These are phyloP conservation scores for Millerozyma acaciae DNA, from an alignment of 805 yeast species.

Conservation along the genomic window DNA sequence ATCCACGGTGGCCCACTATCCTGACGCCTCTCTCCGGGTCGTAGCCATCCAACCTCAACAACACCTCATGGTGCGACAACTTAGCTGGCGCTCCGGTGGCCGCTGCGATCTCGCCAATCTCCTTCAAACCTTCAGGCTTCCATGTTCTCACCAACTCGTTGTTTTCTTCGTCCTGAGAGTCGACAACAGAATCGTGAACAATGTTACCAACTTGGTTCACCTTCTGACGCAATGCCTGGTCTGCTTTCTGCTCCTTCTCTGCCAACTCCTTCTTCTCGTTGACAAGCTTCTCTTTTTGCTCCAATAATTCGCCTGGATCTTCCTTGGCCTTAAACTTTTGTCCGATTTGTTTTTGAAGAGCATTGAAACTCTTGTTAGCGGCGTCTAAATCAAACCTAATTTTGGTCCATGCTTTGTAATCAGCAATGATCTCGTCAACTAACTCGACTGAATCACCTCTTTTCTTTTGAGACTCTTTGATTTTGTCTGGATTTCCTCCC, in stretches of 20 bases:
- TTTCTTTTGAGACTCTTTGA: constrained; percentile 84
- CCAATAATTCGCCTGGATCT: constrained; percentile 81
- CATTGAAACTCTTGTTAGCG: constrained; percentile 81
- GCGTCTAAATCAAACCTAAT: constrained; percentile 81
- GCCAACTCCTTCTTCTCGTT: constrained; percentile 64
- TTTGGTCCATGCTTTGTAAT: constrained; percentile 89
- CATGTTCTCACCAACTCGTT: constrained; percentile 84
- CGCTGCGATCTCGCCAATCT: constrained; percentile 62
- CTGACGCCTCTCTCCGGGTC: constrained; percentile 99
- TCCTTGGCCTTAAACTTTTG: constrained; percentile 90
- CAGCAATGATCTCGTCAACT: constrained; percentile 91
- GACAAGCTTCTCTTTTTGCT: constrained; percentile 72
- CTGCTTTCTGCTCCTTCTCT: constrained; percentile 75
- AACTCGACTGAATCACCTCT: constrained; percentile 93
- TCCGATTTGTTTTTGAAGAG: constrained; percentile 90
- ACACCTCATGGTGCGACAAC: constrained; percentile 92
- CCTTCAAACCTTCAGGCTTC: constrained; percentile 70
- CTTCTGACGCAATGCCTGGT: constrained; percentile 66
- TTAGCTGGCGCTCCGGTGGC: constrained; percentile 73
- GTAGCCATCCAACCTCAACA: constrained; percentile 92
- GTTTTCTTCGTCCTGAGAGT: constrained; percentile 84
- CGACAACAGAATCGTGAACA: constrained; percentile 88
- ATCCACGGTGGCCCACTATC: constrained; percentile 98
- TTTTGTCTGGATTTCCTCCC: constrained; percentile 92
- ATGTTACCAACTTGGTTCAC: constrained; percentile 91